These are phyloP conservation scores for Boechera divaricarpa DNA, from an alignment of 345 rosid species.

Conservation along the genomic window DNA sequence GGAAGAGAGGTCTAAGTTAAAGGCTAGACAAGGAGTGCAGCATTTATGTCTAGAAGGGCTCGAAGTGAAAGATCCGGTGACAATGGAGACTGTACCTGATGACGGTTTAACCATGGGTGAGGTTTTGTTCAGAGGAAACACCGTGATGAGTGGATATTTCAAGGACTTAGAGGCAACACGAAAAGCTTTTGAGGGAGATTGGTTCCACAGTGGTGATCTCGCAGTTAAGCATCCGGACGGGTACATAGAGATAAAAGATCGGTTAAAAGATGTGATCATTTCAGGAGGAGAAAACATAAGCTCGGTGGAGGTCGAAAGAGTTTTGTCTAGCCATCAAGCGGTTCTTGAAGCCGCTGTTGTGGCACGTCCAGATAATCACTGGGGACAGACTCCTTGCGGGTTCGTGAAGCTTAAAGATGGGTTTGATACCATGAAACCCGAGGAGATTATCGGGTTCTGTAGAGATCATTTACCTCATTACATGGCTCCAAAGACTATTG, in stretches of 20 bases:
- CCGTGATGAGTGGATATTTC: constrained; percentile 77
- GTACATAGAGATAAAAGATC: constrained; percentile 75
- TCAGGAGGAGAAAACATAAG: constrained; percentile 89
- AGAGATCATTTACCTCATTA: constrained; percentile 66
- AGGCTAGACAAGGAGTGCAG: constrained; percentile 75
- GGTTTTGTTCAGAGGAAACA: constrained; percentile 75
- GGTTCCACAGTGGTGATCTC: constrained; percentile 82
- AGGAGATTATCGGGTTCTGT: constrained; percentile 66
- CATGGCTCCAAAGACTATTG: constrained; percentile 77
- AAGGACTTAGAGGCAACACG: constrained; percentile 65
- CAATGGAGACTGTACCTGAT: constrained; percentile 59
- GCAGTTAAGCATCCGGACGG: constrained; percentile 76
- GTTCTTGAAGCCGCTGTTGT: constrained; percentile 84
- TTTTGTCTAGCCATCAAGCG: constrained; percentile 64
- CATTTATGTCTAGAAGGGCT: constrained; percentile 74
- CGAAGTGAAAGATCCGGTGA: constrained; percentile 62
- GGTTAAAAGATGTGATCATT: constrained; percentile 72
- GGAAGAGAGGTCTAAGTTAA: constrained; percentile 53
- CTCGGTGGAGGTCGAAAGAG: constrained; percentile 66
- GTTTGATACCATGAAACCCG: constrained; percentile 29
- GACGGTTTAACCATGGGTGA: constrained; percentile 74
- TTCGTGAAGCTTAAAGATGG: constrained; percentile 76
- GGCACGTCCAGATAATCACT: constrained; percentile 69
- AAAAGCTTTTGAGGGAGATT: constrained; percentile 68
- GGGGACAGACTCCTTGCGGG: constrained; percentile 93